Conservation (phyloP, 2,329 filamentous ascomycete genomes). For the Fusarium oxysporum region DNA sequence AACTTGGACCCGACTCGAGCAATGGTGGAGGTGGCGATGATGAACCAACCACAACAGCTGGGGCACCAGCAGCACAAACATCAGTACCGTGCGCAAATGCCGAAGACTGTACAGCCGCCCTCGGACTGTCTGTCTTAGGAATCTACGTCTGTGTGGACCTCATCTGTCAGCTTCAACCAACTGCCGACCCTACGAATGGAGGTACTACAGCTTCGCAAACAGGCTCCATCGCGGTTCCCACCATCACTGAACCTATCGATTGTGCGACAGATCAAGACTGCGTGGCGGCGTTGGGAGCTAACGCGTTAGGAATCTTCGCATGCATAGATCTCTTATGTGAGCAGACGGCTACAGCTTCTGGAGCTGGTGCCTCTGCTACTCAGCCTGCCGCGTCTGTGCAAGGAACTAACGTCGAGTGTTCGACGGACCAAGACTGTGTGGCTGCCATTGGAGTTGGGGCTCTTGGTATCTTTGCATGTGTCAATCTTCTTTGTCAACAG, state of each 20-base stretch:
- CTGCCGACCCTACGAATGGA: background rate
- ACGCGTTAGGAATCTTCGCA: background rate
- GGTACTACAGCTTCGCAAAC: background rate
- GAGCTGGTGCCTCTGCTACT: background rate
- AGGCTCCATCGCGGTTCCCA: background rate
- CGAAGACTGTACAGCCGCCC: conserved; percentile 9
- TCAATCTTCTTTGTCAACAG: conserved; percentile 14
- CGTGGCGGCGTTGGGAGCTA: background rate
- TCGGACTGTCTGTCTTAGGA: conserved; percentile 6
- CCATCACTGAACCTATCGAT: background rate
- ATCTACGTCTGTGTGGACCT: conserved; percentile 15
- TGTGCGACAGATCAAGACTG: conserved; percentile 13
- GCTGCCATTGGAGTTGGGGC: background rate
- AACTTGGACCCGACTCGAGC: background rate
- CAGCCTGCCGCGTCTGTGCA: background rate
- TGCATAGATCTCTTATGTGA: conserved; percentile 11
- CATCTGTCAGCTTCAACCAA: conserved; percentile 14
- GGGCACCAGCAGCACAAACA: background rate
- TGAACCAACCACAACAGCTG: background rate
- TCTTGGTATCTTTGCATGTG: conserved; percentile 10
- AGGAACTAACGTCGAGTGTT: background rate
- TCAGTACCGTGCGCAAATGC: background rate
- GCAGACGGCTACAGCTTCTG: background rate
- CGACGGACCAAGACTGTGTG: conserved; percentile 12
- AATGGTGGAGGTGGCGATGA: background rate